Evolutionary conservation across 371 early-diverging fungal genomes (phyloP), one percentile per base, ranked within the genome.

Genomic region (Choanephora cucurbitarum): DNA sequence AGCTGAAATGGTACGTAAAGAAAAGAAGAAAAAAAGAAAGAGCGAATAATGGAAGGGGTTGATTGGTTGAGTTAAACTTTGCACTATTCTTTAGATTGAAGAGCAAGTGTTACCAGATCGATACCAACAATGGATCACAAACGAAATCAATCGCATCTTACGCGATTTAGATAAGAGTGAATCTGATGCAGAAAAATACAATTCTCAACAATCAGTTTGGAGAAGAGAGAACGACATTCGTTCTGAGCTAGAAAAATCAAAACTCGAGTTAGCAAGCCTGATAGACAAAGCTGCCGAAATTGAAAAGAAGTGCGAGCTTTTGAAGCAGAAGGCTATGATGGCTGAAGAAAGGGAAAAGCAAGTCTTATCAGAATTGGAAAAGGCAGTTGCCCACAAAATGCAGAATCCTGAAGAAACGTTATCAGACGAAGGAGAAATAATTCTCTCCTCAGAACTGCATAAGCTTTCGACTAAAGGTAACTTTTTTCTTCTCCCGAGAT

Each of bases 81-180:
- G 15, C 18, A 2, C 10, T 19, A 18, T 0, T 9, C 5, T 19
- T 11, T 55, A 89, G 89, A 90, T 91, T 53, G 87, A 86, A 44
- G 92, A 90, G 66, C 69, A 87, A 49, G 91, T 92, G 10, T 73
- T 92, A 19, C 87, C 84, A 33, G 79, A 87, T 40, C 69, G 72
- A 62, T 92, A 89, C 58, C 88, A 89, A 52, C 81, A 87, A 23
- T 73, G 89, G 44, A 88, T 95, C 37, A 91, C 89, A 11, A 80
- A 79, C 44, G 91, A 94, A 60, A 92, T 94, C 57, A 91, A 94
- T 55, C 83, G 90, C 54, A 91, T 88, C 56, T 71, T 93, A 51
- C 76, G 87, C 18, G 93, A 94, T 46, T 60, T 93, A 32, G 75
- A 69, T 45, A 79, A 85, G 37, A 51, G 50, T 17, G 48, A 42